These are phyloP conservation scores for Pichia membranifaciens DNA, from an alignment of 805 yeast species.

Conservation along the genomic window DNA sequence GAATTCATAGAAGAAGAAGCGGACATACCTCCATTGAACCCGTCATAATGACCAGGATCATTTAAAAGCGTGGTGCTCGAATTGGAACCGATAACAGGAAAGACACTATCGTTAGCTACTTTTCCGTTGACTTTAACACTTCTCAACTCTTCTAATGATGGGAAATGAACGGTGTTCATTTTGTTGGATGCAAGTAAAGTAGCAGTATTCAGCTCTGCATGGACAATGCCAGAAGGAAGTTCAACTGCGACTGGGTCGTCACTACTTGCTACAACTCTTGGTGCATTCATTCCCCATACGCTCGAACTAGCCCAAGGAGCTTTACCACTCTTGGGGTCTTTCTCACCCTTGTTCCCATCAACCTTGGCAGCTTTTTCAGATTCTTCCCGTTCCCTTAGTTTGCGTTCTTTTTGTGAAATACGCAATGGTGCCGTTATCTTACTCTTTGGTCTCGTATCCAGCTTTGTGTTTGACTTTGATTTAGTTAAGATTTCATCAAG, in stretches of 20 bases:
- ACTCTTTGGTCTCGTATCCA: constrained; percentile 3
- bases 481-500: constrained; percentile 5
- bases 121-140: constrained; percentile 1
- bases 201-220: constrained; percentile 13
- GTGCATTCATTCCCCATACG: constrained; percentile 13
- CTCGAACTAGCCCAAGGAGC: constrained; percentile 2
- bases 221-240: not conserved
- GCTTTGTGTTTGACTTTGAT: not conserved
- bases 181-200: constrained; percentile 40
- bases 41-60: too few species aligned
- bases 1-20: not conserved
- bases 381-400: constrained; percentile 9
- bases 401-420: constrained; percentile 20
- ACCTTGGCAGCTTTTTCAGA: constrained; percentile 3
- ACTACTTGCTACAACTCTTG: constrained; percentile 10
- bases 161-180: constrained; percentile 16
- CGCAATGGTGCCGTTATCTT: constrained; percentile 6
- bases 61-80: too few species aligned
- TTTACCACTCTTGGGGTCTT: not conserved
- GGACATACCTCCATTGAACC: not conserved
- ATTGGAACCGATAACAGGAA: not conserved
- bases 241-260: not conserved
- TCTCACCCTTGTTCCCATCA: not conserved
- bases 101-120: not conserved
- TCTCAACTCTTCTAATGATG: constrained; percentile 15